A percentile compares a stretch with the other conserved stretches of the same genome.
Conservation (phyloP, 2,329 filamentous ascomycete species). For the Phaeosphaeria sp. region DNA sequence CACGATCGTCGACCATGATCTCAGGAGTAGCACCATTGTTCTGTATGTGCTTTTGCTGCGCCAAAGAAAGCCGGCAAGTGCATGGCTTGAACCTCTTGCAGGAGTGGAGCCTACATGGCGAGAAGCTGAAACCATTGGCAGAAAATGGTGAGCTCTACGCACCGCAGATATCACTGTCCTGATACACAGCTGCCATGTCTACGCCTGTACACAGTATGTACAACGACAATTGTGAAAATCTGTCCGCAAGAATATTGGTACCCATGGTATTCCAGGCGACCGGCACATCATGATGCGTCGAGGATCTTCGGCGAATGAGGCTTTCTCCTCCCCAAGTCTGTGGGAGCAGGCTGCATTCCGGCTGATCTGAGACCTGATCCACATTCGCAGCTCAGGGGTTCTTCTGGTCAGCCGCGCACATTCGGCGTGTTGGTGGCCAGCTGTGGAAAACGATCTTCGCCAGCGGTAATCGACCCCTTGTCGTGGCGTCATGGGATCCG, state of each 20-base stretch:
- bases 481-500: slow-evolving; percentile 37
- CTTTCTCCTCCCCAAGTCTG: slow-evolving; percentile 10
- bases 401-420: slow-evolving; percentile 37
- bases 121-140: slow-evolving; percentile 21
- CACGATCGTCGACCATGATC: slow-evolving; percentile 24
- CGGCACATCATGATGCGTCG: slow-evolving; percentile 30
- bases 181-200: neutral
- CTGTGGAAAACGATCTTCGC: slow-evolving; percentile 44
- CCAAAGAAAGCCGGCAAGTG: slow-evolving; percentile 14
- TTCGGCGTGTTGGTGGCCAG: slow-evolving; percentile 32
- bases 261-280: slow-evolving; percentile 22
- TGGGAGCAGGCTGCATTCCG: slow-evolving; percentile 31
- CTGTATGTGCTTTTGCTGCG: slow-evolving; percentile 16
- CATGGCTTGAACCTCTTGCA: slow-evolving; percentile 21
- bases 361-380: slow-evolving; percentile 47
- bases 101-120: slow-evolving; percentile 17
- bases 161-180: neutral
- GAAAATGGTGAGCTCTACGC: neutral
- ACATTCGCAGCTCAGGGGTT: slow-evolving; percentile 23
- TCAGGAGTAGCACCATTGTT: slow-evolving; percentile 15
- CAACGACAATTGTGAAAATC: neutral
- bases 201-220: neutral
- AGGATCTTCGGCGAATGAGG: slow-evolving; percentile 17
- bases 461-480: slow-evolving; percentile 38
- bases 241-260: slow-evolving; percentile 20